Evolutionary conservation across 495 filamentous ascomycete genomes (phyloP).

Genomic region (Penicillium salamii): DNA sequence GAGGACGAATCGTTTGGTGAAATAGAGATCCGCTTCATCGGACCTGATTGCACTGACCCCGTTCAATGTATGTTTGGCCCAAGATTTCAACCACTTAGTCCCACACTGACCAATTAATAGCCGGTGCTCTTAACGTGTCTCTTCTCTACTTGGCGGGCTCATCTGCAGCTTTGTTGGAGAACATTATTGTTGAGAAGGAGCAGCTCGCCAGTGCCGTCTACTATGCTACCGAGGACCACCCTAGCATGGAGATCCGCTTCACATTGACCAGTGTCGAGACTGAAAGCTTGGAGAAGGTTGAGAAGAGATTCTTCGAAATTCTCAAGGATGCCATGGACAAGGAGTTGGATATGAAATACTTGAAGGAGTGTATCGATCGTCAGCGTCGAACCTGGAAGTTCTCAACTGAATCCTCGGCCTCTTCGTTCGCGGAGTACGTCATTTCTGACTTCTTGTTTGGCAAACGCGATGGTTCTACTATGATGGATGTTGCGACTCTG

Average conservation of each 20-base stretch:
- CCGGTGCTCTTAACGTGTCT: conserved; percentile 70
- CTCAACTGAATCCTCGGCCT: conserved; percentile 68
- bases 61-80: conserved; percentile 43
- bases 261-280: conserved; percentile 82
- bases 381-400: conserved; percentile 77
- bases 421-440: conserved; percentile 73
- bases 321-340: conserved; percentile 75
- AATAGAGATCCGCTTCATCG: conserved; percentile 77
- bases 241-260: conserved; percentile 80
- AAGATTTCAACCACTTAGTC: not conserved
- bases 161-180: conserved; percentile 87
- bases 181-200: conserved; percentile 89
- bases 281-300: conserved; percentile 75
- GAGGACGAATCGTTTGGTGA: conserved; percentile 93
- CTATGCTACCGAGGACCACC: conserved; percentile 70
- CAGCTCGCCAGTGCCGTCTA: conserved; percentile 81
- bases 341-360: conserved; percentile 82
- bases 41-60: conserved; percentile 70
- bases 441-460: conserved; percentile 93
- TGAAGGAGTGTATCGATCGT: conserved; percentile 78
- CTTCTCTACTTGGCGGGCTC: conserved; percentile 87
- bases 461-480: conserved; percentile 74
- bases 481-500: conserved; percentile 65
- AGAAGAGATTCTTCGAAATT: conserved; percentile 80
- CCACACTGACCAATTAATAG: conserved; percentile 27